Percentiles rank a stretch among this genome's conserved stretches.
phyloP scores from a whole-genome alignment of 352 stramenopile genomes.

The Hyaloperonospora brassicae region DNA sequence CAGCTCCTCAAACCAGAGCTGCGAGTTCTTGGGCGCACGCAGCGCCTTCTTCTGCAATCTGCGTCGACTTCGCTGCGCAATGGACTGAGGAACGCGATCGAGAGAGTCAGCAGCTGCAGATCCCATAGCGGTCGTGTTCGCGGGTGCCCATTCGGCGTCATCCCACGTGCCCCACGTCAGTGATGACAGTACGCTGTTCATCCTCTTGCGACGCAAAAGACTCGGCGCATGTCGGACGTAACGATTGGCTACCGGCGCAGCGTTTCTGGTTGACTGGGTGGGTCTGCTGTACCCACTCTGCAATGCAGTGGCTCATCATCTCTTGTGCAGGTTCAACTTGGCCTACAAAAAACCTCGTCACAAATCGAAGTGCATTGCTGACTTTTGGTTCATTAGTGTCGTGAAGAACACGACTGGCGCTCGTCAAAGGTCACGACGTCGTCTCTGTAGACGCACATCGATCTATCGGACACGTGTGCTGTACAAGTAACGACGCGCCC shows the following conservation, averaged over 20 bases:
- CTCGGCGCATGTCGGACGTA: not conserved
- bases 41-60: constrained; percentile 49
- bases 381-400: no score
- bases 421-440: no score
- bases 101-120: not conserved
- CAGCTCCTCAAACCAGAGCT: constrained; percentile 69
- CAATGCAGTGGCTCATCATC: no score
- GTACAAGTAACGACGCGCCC: no score
- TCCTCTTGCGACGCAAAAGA: constrained; percentile 14
- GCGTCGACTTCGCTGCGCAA: constrained; percentile 31
- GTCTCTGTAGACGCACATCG: no score
- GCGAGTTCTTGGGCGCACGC: constrained; percentile 35
- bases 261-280: not conserved
- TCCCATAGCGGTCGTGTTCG: not conserved
- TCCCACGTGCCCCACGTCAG: constrained; percentile 78
- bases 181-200: constrained; percentile 65
- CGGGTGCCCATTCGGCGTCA: constrained; percentile 20
- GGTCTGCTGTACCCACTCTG: not conserved
- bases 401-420: no score
- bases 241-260: not conserved
- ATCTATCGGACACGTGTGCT: no score
- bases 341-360: no score
- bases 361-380: no score
- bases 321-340: no score
- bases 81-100: not conserved